phyloP scores from a whole-genome alignment of 257 asterid species.

The Capsicum pubescens region DNA sequence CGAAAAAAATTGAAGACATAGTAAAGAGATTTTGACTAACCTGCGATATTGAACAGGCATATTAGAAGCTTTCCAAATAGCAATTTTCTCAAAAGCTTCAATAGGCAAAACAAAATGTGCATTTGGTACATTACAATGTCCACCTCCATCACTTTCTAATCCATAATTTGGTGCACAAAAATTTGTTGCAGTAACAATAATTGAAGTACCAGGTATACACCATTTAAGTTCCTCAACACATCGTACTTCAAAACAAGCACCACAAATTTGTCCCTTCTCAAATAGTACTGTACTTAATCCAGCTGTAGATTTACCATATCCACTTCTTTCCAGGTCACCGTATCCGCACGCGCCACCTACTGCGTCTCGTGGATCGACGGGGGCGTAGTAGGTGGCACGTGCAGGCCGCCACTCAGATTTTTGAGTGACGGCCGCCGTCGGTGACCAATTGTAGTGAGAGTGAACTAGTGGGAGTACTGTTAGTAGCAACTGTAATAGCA shows the following conservation, averaged over 20 bases:
- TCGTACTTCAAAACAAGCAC: conserved; percentile 83
- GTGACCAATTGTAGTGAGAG: conserved; percentile 70
- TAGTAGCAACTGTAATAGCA: conserved; percentile 27
- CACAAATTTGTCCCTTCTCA: conserved; percentile 95
- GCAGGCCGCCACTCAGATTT: conserved; percentile 81
- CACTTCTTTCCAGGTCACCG: conserved; percentile 71
- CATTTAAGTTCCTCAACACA: conserved; percentile 91
- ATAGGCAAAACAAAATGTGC: conserved; percentile 90
- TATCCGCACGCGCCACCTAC: conserved; percentile 97
- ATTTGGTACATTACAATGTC: conserved; percentile 92
- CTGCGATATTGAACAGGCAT: conserved; percentile 87
- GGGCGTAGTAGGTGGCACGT: conserved; percentile 86
- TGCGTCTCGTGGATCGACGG: conserved; percentile 69
- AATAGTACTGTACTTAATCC: conserved; percentile 80
- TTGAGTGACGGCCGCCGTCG: conserved; percentile 47
- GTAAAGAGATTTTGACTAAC: conserved; percentile 17
- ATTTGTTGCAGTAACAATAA: conserved; percentile 91
- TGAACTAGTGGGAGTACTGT: conserved; percentile 33
- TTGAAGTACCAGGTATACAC: conserved; percentile 96
- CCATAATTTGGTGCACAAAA: conserved; percentile 95
- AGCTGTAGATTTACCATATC: conserved; percentile 94
- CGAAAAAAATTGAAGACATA: too few species aligned
- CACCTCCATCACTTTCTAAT: conserved; percentile 79
- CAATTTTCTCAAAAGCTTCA: conserved; percentile 91
- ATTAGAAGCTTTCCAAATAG: conserved; percentile 90